Percentiles rank a stretch among this genome's conserved stretches.
phyloP scores from a whole-genome alignment of 208 protist genomes.

The Trypanosoma platydactyli region DNA sequence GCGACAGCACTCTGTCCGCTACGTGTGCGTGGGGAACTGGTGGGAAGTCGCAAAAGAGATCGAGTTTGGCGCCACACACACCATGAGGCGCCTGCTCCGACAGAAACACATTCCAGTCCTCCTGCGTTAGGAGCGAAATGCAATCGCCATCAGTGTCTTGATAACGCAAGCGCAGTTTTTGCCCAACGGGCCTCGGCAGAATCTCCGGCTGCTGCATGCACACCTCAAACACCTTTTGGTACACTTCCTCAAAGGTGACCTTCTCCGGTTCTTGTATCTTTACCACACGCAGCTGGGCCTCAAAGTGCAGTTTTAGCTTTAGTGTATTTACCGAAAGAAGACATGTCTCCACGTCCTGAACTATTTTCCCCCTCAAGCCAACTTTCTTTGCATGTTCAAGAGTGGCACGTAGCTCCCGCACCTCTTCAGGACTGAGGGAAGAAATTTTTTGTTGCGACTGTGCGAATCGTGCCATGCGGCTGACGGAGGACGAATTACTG shows the following conservation, averaged over 20 bases:
- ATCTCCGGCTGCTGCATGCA: constrained; percentile 43
- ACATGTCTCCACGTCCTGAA: constrained; percentile 44
- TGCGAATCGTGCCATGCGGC: neutral
- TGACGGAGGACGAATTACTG: constrained; percentile 14
- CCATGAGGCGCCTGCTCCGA: constrained; percentile 39
- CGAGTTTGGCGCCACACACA: constrained; percentile 34
- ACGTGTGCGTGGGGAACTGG: constrained; percentile 31
- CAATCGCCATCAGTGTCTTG: constrained; percentile 81
- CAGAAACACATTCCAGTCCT: constrained; percentile 75
- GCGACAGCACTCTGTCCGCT: neutral
- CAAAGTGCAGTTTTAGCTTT: constrained; percentile 78
- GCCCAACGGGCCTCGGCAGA: constrained; percentile 15
- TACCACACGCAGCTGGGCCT: constrained; percentile 64
- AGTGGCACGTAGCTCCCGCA: constrained; percentile 33
- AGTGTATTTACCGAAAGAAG: constrained; percentile 42
- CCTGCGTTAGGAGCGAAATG: constrained; percentile 68
- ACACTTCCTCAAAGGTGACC: constrained; percentile 50
- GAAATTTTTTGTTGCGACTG: constrained; percentile 4
- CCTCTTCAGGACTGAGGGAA: neutral
- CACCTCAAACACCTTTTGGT: constrained; percentile 50
- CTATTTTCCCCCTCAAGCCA: constrained; percentile 39
- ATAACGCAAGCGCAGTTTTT: constrained; percentile 74
- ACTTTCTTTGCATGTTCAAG: constrained; percentile 45
- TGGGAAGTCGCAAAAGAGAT: constrained; percentile 73
- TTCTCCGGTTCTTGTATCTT: constrained; percentile 40